Conservation (phyloP, 257 asterid genomes). For the Asclepias syriaca region DNA sequence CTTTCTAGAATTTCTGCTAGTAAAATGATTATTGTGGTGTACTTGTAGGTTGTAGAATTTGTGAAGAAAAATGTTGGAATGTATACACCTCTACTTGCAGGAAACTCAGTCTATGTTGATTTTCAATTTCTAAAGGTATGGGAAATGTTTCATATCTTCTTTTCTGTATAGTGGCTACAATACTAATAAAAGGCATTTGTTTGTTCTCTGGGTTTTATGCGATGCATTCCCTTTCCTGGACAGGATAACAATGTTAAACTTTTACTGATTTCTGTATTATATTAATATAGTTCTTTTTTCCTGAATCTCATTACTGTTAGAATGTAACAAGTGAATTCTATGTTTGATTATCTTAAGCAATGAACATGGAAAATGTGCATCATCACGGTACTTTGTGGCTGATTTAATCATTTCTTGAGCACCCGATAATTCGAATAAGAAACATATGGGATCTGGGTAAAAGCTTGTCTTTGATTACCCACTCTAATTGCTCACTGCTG, state of each 20-base stretch:
- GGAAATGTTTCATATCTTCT: constrained; percentile 13
- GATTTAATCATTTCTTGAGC: background rate
- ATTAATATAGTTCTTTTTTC: background rate
- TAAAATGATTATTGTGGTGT: constrained; percentile 2
- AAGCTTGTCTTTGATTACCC: background rate
- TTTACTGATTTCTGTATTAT: background rate
- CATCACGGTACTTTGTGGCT: background rate
- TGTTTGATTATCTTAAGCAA: background rate
- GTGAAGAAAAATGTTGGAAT: constrained; percentile 67
- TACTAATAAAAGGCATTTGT: background rate
- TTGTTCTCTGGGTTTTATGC: background rate
- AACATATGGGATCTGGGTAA: background rate
- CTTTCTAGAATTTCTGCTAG: background rate
- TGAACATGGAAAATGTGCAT: background rate
- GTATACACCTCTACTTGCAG: constrained; percentile 67
- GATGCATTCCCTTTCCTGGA: background rate
- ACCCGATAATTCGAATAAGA: background rate
- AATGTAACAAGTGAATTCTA: background rate
- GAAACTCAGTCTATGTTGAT: constrained; percentile 86
- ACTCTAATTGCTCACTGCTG: background rate
- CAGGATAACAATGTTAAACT: background rate
- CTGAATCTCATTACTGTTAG: background rate
- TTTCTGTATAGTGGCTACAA: background rate
- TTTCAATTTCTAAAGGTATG: constrained; percentile 72
- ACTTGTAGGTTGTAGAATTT: constrained; percentile 69